Percentiles rank a stretch among this genome's conserved stretches.
Evolutionary conservation across 495 filamentous ascomycete species (phyloP).

Genomic region (Podospora fimiseda): DNA sequence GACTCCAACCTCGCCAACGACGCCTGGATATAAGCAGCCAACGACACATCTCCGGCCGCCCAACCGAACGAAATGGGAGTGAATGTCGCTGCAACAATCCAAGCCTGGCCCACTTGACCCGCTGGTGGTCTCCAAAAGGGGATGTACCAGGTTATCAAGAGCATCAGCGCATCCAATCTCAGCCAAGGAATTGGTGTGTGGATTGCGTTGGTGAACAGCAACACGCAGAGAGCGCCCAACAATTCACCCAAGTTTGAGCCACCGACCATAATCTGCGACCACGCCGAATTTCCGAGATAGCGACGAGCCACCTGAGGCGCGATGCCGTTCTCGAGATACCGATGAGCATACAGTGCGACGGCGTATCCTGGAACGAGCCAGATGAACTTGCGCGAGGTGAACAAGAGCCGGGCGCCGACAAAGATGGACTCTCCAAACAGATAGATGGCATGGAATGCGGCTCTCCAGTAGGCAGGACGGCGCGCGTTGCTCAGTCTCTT

Average conservation of each 20-base stretch:
- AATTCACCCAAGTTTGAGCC: slow-evolving; percentile 42
- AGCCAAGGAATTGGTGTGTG: slow-evolving; percentile 42
- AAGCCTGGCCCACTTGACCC: slow-evolving; percentile 29
- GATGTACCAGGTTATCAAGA: slow-evolving; percentile 37
- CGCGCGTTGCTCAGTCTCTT: not conserved
- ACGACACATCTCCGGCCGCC: slow-evolving; percentile 42
- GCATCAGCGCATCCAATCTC: slow-evolving; percentile 33
- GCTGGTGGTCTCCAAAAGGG: slow-evolving; percentile 27
- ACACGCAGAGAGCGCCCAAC: slow-evolving; percentile 36
- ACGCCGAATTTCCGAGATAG: slow-evolving; percentile 35
- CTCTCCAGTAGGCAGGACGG: slow-evolving; percentile 16
- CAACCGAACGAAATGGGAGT: slow-evolving; percentile 42
- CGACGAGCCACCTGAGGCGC: slow-evolving; percentile 35
- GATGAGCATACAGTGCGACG: slow-evolving; percentile 38
- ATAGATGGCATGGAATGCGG: slow-evolving; percentile 24
- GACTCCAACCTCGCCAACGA: slow-evolving; percentile 32
- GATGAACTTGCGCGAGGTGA: slow-evolving; percentile 38
- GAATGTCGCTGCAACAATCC: slow-evolving; percentile 38
- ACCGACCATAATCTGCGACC: slow-evolving; percentile 42
- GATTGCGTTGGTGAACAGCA: slow-evolving; percentile 35
- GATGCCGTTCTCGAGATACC: slow-evolving; percentile 40
- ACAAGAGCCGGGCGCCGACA: slow-evolving; percentile 35
- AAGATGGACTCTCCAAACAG: slow-evolving; percentile 36
- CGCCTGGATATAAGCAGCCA: slow-evolving; percentile 42
- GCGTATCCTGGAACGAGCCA: slow-evolving; percentile 42